These are phyloP conservation scores for Backusella morwellensis DNA, from an alignment of 192 early-diverging fungal genomes.

Conservation along the genomic window DNA sequence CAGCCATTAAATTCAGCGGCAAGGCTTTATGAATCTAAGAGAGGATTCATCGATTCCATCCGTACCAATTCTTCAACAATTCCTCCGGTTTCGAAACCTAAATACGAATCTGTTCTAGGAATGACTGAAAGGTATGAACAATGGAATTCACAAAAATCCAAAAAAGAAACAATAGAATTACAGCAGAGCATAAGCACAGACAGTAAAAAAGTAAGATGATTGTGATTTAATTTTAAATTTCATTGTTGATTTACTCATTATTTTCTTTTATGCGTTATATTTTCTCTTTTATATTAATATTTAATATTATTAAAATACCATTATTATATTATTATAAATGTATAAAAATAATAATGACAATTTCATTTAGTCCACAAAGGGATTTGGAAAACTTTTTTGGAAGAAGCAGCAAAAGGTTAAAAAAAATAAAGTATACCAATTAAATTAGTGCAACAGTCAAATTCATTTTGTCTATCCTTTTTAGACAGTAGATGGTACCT, in stretches of 20 bases:
- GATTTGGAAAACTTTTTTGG: conserved; percentile 19
- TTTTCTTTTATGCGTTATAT: background rate
- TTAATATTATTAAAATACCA: background rate
- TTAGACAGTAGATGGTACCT: background rate
- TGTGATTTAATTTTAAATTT: background rate
- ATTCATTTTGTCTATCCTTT: background rate
- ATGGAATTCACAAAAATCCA: background rate
- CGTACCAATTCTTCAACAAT: background rate
- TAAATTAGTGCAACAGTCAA: conserved; percentile 8
- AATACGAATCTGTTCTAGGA: conserved; percentile 8
- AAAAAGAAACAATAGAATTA: conserved; percentile 7
- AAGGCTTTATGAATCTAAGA: background rate
- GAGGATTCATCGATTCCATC: conserved; percentile 7
- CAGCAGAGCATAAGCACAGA: background rate
- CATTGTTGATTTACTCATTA: background rate
- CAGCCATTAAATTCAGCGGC: background rate
- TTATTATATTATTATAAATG: background rate
- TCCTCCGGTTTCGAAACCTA: background rate
- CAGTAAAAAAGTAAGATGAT: background rate
- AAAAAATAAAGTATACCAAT: conserved; percentile 5
- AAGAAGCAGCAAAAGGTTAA: conserved; percentile 19
- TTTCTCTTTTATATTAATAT: background rate
- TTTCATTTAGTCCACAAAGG: background rate
- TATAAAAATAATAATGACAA: background rate
- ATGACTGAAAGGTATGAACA: background rate